Conservation (phyloP, 305 asterid genomes). For the Fraxinus latifolia region DNA sequence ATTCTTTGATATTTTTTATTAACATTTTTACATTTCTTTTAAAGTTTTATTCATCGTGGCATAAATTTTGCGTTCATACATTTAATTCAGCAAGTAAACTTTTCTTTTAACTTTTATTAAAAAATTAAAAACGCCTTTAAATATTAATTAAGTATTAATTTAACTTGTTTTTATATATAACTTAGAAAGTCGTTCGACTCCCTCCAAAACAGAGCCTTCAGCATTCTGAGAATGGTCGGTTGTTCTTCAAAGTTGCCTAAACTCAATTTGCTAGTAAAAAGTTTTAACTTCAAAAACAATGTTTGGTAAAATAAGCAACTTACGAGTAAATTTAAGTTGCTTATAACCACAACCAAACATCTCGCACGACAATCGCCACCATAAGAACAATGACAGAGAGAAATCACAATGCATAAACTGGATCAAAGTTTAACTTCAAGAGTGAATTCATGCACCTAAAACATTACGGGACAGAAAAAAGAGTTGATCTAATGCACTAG, state of each 20-base stretch:
- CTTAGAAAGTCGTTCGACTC: not conserved
- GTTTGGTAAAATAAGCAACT: not conserved
- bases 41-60: not conserved
- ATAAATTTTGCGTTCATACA: not conserved
- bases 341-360: not conserved
- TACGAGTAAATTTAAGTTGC: not conserved
- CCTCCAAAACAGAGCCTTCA: not conserved
- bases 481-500: conserved; percentile 21
- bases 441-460: conserved; percentile 29
- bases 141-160: no score
- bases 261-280: not conserved
- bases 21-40: not conserved
- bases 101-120: not conserved
- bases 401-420: not conserved
- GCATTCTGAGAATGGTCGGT: not conserved
- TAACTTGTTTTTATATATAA: not conserved
- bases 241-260: not conserved
- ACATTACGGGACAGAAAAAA: conserved; percentile 22
- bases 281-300: not conserved
- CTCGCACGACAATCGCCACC: not conserved
- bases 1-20: not conserved
- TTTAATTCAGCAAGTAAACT: not conserved
- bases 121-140: not conserved
- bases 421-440: not conserved
- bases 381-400: not conserved